Percentiles rank a stretch among this genome's conserved stretches.
Evolutionary conservation across 2,329 filamentous ascomycete genomes (phyloP).

Genomic region (Penicillium fuscoglaucum): DNA sequence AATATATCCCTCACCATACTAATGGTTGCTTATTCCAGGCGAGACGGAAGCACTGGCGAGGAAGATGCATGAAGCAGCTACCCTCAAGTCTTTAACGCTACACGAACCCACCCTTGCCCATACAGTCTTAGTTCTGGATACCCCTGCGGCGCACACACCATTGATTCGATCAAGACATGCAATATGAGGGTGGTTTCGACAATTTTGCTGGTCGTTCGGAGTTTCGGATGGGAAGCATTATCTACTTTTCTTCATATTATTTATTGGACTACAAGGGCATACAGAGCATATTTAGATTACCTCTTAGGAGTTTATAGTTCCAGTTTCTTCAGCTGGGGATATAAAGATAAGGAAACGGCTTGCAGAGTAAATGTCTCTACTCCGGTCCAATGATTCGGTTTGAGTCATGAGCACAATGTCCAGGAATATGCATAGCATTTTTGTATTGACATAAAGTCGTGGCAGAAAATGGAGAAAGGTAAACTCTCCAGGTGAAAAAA

Average conservation of each 20-base stretch:
- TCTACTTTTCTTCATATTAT: constrained; percentile 16
- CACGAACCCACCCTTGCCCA: constrained; percentile 7
- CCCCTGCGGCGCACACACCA: constrained; percentile 9
- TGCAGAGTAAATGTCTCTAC: background rate
- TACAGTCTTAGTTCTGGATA: constrained; percentile 11
- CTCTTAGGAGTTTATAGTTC: constrained; percentile 4
- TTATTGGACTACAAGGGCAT: constrained; percentile 16
- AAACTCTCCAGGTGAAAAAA: constrained; percentile 9
- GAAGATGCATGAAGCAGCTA: constrained; percentile 39
- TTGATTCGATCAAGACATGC: constrained; percentile 1
- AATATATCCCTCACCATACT: background rate
- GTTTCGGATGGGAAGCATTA: constrained; percentile 27
- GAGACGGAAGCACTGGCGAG: constrained; percentile 50
- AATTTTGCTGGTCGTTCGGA: constrained; percentile 18
- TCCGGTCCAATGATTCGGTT: constrained; percentile 1
- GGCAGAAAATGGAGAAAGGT: constrained; percentile 1
- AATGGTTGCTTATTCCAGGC: constrained; percentile 27
- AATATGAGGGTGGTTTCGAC: constrained; percentile 3
- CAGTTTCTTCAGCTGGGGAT: background rate
- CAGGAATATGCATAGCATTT: constrained; percentile 21
- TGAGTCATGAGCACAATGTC: constrained; percentile 13
- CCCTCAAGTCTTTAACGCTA: constrained; percentile 4
- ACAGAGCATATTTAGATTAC: constrained; percentile 10
- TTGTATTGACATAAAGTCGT: constrained; percentile 21
- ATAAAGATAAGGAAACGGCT: background rate